Base-by-base conservation (phyloP, 2,329 filamentous ascomycete genomes). In the Clarireedia monteithiana region DNA sequence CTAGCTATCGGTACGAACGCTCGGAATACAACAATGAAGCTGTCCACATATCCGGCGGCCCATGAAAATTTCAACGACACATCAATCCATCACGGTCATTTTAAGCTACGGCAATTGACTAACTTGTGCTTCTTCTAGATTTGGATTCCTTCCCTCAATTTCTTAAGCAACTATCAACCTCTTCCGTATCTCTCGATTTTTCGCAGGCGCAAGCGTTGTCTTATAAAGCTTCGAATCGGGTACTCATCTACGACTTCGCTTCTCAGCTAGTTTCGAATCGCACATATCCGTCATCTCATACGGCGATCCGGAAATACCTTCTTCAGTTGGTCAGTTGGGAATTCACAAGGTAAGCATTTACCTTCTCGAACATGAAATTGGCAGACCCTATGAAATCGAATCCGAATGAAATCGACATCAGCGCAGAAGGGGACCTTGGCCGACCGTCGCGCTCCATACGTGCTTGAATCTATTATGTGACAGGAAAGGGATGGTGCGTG, bases 181-280 rank as follows among this genome's bases (percentile, higher is more conserved):
- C 66, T 60, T 63, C 63, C 64, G 56, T 26, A 12, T 15, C 62
- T 56, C 60, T 61, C 62, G 60, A 65, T 58, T 62, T 60, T 63
- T 58, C 60, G 59, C 62, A 64, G 63, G 65, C 64, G 66, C 66
- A 63, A 66, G 58, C 61, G 59, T 65, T 64, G 57, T 63, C 60
- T 57, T 62, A 61, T 60, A 46, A 20, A 15, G 36, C 60, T 62
- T 64, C 55, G 57, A 63, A 53, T 63, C 62, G 54, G 60, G 39
- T 63, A 63, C 51, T 55, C 61, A 53, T 27, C 53, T 49, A 42
- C 55, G 38, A 36, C 27, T 50, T 59, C 59, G 50, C 58, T 62
- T 60, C 60, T 50, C 55, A 60, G 51, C 59, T 61, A 48, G 51
- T 62, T 63, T 62, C 56, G 53, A 57, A 58, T 47, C 56, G 59